These are phyloP conservation scores for Pyrenophora graminea DNA, from an alignment of 2,329 filamentous ascomycete genomes.

Conservation along the genomic window DNA sequence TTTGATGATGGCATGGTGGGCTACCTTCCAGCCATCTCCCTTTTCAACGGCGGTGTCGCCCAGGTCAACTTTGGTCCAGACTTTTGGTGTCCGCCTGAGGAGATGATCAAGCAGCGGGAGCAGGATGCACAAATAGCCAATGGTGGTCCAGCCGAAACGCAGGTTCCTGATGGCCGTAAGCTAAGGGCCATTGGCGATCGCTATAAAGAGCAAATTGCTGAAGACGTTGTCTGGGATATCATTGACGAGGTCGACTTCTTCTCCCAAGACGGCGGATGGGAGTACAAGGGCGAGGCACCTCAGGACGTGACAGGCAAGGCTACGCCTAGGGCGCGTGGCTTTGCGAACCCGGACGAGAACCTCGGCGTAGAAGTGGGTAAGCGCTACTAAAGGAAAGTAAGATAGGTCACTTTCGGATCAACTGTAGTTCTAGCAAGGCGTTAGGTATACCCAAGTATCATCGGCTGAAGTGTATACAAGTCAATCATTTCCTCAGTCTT, in stretches of 20 bases:
- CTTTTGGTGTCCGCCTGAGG: slow-evolving; percentile 84
- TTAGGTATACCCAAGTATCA: slow-evolving; percentile 15
- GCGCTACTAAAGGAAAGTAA: slow-evolving; percentile 30
- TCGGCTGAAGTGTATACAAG: background rate
- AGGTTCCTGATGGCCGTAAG: slow-evolving; percentile 35
- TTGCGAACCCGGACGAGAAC: slow-evolving; percentile 45
- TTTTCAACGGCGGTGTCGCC: slow-evolving; percentile 87
- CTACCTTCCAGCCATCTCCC: slow-evolving; percentile 91
- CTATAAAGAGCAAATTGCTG: slow-evolving; percentile 90
- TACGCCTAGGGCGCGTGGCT: slow-evolving; percentile 45
- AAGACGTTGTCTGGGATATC: slow-evolving; percentile 91
- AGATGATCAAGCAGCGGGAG: slow-evolving; percentile 52
- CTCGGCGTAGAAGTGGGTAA: slow-evolving; percentile 44
- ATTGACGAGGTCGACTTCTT: slow-evolving; percentile 93
- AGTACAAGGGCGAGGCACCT: slow-evolving; percentile 44
- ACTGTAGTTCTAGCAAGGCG: slow-evolving; percentile 8
- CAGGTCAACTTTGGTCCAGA: slow-evolving; percentile 93
- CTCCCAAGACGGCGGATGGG: slow-evolving; percentile 66
- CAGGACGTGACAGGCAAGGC: slow-evolving; percentile 41
- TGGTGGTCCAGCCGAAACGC: slow-evolving; percentile 16
- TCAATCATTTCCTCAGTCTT: background rate
- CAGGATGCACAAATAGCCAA: slow-evolving; percentile 39
- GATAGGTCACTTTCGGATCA: background rate
- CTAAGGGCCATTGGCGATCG: slow-evolving; percentile 72
- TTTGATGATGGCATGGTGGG: slow-evolving; percentile 94